Base-by-base conservation (phyloP, 345 rosid genomes). In the Hypericum androsaemum region DNA sequence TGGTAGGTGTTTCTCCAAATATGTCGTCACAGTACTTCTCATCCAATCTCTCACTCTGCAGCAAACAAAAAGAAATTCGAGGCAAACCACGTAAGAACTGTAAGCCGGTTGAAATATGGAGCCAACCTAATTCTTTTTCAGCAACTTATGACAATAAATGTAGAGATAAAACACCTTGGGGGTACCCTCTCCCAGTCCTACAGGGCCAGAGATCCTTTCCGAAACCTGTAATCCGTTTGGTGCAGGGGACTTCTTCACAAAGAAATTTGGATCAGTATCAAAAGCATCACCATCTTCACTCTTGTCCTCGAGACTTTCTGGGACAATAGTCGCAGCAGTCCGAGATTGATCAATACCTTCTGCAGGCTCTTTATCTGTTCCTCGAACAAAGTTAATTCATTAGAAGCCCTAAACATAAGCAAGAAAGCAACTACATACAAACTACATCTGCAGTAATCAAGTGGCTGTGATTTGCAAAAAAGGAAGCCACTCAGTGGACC, bases 1-100 rank as follows among this genome's bases (percentile, higher is more conserved):
- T 80, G 56, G 82, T 70, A 6, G 99, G 99, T 7, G 99, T 82
- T 60, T 94, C 99, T 46, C 95, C 99, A 69, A 88, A 94, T 41
- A 94, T 88, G 62, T 94, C 99, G 70, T 88, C 99, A 64, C 81
- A 78, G 61, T 77, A 80, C 66, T 79, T 77, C 60, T 82, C 88
- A 53, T 65, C 80, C 52, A 80, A 86, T 61, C 80, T 57, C 78
- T 94, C 97, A 74, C 99, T 86, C 99, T 94, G 87, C 53, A 58
- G 54, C 77, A 50, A 61, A 45, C 9, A 5, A 43, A 17, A 51
- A 43, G 45, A 58, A 46, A 4, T 10, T 13, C 14, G 39, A 70
- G 10, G 13, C 62, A 54, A 58, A 63, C 50, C 15, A 43, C 32
- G 39, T 11, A 22, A 49, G 55, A 14, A 43, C 28, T 12, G 45